Percentiles rank a stretch among this genome's conserved stretches.
phyloP scores from a whole-genome alignment of 495 filamentous ascomycete genomes.

The Corynascus novoguineensis region DNA sequence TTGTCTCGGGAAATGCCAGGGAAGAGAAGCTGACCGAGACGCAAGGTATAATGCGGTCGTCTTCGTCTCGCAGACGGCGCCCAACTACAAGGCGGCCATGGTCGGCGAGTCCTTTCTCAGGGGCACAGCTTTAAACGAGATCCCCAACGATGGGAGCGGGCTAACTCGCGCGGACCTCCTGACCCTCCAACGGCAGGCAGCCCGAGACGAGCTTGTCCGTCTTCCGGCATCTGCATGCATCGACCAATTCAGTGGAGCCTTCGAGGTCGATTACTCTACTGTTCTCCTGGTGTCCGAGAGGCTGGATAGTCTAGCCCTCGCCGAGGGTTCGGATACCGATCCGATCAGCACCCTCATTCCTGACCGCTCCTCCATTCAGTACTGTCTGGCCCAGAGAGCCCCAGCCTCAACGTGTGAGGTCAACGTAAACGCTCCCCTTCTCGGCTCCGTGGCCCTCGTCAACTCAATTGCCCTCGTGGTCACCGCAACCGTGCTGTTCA shows the following conservation, averaged over 20 bases:
- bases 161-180: slow-evolving; percentile 33
- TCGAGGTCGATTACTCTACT: slow-evolving; percentile 28
- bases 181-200: slow-evolving; percentile 31
- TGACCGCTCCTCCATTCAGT: slow-evolving; percentile 24
- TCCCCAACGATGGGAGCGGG: slow-evolving; percentile 26
- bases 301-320: slow-evolving; percentile 28
- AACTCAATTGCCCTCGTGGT: slow-evolving; percentile 36
- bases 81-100: slow-evolving; percentile 34
- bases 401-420: slow-evolving; percentile 32
- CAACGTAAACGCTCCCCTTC: slow-evolving; percentile 36
- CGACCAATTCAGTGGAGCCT: slow-evolving; percentile 27
- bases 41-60: slow-evolving; percentile 45
- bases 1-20: not conserved
- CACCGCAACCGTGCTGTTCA: slow-evolving; percentile 33
- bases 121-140: slow-evolving; percentile 33
- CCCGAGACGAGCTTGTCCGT: slow-evolving; percentile 23
- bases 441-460: slow-evolving; percentile 36
- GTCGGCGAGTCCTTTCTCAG: slow-evolving; percentile 34
- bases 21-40: not conserved
- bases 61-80: slow-evolving; percentile 32
- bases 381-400: slow-evolving; percentile 32
- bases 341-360: slow-evolving; percentile 10
- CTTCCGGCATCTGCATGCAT: slow-evolving; percentile 26
- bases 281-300: slow-evolving; percentile 34
- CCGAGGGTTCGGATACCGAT: slow-evolving; percentile 22